Base-by-base conservation (phyloP, 495 filamentous ascomycete species). In the Penicillium fimorum region DNA sequence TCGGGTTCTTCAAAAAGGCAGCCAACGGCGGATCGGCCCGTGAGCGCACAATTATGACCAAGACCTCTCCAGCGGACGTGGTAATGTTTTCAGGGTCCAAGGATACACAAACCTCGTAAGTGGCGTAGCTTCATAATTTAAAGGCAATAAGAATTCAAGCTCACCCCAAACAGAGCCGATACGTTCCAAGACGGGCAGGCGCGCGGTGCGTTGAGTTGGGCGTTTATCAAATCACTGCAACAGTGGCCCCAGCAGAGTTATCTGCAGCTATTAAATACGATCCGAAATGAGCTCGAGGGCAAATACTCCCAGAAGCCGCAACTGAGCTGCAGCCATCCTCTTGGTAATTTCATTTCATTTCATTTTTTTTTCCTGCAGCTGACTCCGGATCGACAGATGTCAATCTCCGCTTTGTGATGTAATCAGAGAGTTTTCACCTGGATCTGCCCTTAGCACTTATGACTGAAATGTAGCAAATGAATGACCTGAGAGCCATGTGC, bases 1-100 rank as follows among this genome's bases (percentile, higher is more conserved):
- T 94, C 67, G 85, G 88, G 43, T 88, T 97, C 69, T 87, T 96
- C 76, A 97, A 96, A 77, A 96, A 96, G 66, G 91, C 91, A 3
- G 89, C 88, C 10, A 82, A 74, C 43, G 91, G 94, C 48, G 85
- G 90, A 29, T 85, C 91, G 18, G 87, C 88, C 4, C 85, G 89
- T 57, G 81, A 92, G 65, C 82, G 84, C 49, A 85, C 91, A 35
- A 69, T 91, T 56, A 81, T 85, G 49, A 97, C 93, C 25, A 97
- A 96, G 74, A 97, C 94, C 3, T 94, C 89, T 17, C 87, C 91
- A 5, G 94, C 94, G 32, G 94, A 98, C 75, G 94, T 98, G 47
- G 84, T 98, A 62, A 97, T 97, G 90, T 95, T 93, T 80, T 93
- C 89, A 40, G 94, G 94, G 18, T 95, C 90, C 72, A 98, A 97